phyloP scores from a whole-genome alignment of 108 stramenopile species.

The Hondaea fermentalgiana region DNA sequence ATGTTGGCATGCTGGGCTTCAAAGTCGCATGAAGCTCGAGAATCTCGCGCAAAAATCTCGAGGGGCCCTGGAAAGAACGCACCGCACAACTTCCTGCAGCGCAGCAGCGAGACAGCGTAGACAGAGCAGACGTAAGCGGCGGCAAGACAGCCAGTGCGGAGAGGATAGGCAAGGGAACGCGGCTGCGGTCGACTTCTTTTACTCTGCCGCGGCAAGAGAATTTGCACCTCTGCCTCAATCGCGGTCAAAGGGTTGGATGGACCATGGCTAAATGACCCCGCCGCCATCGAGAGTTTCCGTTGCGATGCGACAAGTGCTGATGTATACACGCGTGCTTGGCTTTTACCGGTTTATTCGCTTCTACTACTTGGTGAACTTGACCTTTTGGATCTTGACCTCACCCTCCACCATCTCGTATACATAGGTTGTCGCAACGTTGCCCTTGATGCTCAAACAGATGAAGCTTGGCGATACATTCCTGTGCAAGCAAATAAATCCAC shows the following conservation, averaged over 20 bases:
- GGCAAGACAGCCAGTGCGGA: too few relatives aligned
- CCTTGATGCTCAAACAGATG: conserved; percentile 11
- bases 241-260: not conserved
- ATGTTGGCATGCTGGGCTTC: too few relatives aligned
- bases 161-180: too few relatives aligned
- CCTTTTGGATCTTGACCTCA: conserved; percentile 8
- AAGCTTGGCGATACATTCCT: not conserved
- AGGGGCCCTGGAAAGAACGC: too few relatives aligned
- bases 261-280: not conserved
- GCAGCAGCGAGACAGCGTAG: too few relatives aligned
- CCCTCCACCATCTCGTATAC: conserved; percentile 2
- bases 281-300: not conserved
- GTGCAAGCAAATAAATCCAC: not conserved
- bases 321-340: not conserved
- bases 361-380: conserved; percentile 3
- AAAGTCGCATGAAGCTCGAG: too few relatives aligned
- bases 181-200: too few relatives aligned
- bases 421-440: not conserved
- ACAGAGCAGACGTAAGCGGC: too few relatives aligned
- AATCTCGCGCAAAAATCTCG: too few relatives aligned
- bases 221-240: too few relatives aligned
- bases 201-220: too few relatives aligned
- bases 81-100: too few relatives aligned
- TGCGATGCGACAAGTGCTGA: not conserved
- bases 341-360: not conserved